Conservation (phyloP, 2,329 filamentous ascomycete genomes). For the Fusarium sp. region DNA sequence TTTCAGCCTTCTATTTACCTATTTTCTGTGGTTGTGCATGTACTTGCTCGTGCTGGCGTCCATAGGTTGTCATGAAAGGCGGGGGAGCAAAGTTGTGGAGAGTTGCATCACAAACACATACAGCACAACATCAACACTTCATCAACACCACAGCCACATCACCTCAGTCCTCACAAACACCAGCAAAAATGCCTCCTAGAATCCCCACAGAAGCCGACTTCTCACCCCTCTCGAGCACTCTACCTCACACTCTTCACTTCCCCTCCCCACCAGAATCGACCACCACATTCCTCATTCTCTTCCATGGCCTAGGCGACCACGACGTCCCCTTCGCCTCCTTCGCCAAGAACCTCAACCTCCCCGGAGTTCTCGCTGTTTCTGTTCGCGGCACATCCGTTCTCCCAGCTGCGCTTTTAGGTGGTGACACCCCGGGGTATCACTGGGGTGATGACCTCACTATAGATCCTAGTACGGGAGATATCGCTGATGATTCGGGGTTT, state of each 20-base stretch:
- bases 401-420: slow-evolving; percentile 70
- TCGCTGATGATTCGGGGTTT: slow-evolving; percentile 73
- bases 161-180: background rate
- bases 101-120: background rate
- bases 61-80: background rate
- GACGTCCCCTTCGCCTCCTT: slow-evolving; percentile 76
- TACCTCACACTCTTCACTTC: slow-evolving; percentile 58
- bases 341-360: slow-evolving; percentile 75
- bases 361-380: slow-evolving; percentile 80
- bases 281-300: slow-evolving; percentile 80
- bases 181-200: slow-evolving; percentile 56
- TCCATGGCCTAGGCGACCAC: slow-evolving; percentile 87
- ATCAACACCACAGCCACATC: background rate
- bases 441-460: slow-evolving; percentile 76
- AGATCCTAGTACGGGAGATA: slow-evolving; percentile 59
- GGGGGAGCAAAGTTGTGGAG: background rate
- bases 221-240: slow-evolving; percentile 47
- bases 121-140: background rate
- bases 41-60: background rate
- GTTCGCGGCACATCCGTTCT: slow-evolving; percentile 77
- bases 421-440: slow-evolving; percentile 58
- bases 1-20: background rate
- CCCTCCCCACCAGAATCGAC: slow-evolving; percentile 68
- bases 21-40: background rate
- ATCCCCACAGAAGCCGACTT: slow-evolving; percentile 65